A percentile compares a stretch with the other conserved stretches of the same genome.
Conservation (phyloP, 1,284 basidiomycete genomes). For the Boletus semigastroideus region DNA sequence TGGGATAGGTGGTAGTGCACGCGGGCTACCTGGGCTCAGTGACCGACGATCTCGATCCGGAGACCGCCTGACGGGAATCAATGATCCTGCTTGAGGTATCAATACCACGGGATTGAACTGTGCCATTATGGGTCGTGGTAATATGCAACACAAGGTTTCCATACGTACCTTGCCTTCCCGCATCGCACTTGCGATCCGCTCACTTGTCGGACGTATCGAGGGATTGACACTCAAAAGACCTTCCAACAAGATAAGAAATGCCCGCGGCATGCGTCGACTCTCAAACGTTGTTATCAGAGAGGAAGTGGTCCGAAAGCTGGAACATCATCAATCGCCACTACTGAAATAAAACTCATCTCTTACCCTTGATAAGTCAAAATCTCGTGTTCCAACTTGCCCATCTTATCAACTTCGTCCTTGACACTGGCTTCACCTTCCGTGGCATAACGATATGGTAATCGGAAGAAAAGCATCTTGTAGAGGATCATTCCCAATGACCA, state of each 20-base stretch:
- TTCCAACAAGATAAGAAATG: slow-evolving; percentile 72
- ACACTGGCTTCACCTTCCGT: slow-evolving; percentile 49
- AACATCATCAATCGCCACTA: slow-evolving; percentile 7
- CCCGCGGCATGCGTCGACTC: slow-evolving; percentile 64
- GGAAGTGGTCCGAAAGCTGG: slow-evolving; percentile 60
- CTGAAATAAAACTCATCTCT: slow-evolving; percentile 12
- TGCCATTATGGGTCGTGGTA: background rate
- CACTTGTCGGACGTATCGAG: slow-evolving; percentile 63
- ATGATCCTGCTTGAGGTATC: slow-evolving; percentile 8
- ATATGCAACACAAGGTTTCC: background rate
- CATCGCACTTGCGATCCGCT: slow-evolving; percentile 65
- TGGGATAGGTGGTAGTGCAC: slow-evolving; percentile 23
- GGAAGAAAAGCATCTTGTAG: slow-evolving; percentile 88
- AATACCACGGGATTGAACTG: slow-evolving; percentile 26
- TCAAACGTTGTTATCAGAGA: slow-evolving; percentile 56
- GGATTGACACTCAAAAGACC: slow-evolving; percentile 65
- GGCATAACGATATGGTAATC: slow-evolving; percentile 74
- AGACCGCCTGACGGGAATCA: slow-evolving; percentile 26
- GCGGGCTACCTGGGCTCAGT: slow-evolving; percentile 7
- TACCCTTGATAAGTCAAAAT: slow-evolving; percentile 77
- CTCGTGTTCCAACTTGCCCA: slow-evolving; percentile 68
- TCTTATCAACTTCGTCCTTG: slow-evolving; percentile 54
- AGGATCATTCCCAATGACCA: slow-evolving; percentile 91
- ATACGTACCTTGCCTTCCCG: slow-evolving; percentile 62
- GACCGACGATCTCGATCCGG: slow-evolving; percentile 11